Evolutionary conservation across 371 early-diverging fungal genomes (phyloP).

Genomic region (Blyttiomyces sp.): DNA sequence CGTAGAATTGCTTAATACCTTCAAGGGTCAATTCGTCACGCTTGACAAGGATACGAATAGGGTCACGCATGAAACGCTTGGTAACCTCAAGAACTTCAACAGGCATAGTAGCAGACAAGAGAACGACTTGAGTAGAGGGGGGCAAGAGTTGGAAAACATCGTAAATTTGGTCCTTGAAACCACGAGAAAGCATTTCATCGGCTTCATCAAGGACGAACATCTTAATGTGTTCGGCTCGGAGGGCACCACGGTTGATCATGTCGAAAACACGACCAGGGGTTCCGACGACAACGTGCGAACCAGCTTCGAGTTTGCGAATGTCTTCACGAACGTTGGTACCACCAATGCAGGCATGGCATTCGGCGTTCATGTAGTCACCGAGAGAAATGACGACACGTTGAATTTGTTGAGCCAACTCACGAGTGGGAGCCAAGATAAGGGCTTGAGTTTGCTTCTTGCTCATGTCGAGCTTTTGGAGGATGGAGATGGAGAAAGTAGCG

Average conservation of each 20-base stretch:
- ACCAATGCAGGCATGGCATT: constrained; percentile 96
- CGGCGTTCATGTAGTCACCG: constrained; percentile 90
- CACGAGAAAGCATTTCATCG: constrained; percentile 96
- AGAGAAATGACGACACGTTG: constrained; percentile 89
- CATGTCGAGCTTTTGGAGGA: constrained; percentile 91
- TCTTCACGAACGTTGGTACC: constrained; percentile 93
- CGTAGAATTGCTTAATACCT: constrained; percentile 99
- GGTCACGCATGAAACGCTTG: constrained; percentile 95
- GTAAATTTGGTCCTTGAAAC: constrained; percentile 97
- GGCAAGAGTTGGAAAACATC: constrained; percentile 93
- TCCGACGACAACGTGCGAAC: constrained; percentile 95
- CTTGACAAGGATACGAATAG: constrained; percentile 98
- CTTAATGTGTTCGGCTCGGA: constrained; percentile 88
- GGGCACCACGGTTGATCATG: constrained; percentile 90
- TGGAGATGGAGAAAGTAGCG: constrained; percentile 98
- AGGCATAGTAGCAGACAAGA: constrained; percentile 97
- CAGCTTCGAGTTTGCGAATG: constrained; percentile 80
- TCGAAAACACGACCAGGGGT: constrained; percentile 99
- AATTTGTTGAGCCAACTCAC: constrained; percentile 98
- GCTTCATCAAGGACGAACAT: constrained; percentile 99
- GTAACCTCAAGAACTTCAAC: constrained; percentile 97
- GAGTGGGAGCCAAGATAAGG: constrained; percentile 96
- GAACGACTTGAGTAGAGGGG: constrained; percentile 93
- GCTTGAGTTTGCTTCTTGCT: constrained; percentile 88
- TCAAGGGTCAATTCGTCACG: constrained; percentile 99